phyloP scores from a whole-genome alignment of 139 green algal species.

The Deuterostichococcus epilithicus region DNA sequence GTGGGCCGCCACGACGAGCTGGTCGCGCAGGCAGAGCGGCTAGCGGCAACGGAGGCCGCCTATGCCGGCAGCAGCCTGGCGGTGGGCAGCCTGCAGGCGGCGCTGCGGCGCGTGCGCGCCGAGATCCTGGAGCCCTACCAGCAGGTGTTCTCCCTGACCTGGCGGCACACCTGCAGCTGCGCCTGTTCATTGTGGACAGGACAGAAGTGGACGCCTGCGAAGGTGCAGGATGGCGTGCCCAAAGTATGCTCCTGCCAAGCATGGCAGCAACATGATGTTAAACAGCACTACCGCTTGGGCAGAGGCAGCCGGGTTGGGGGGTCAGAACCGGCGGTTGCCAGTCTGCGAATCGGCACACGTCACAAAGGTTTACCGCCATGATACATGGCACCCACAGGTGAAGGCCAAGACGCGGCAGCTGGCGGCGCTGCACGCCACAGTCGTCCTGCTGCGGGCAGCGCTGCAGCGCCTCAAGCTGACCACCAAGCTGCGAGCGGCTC shows the following conservation, averaged over 20 bases:
- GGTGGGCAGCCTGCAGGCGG: constrained; percentile 57
- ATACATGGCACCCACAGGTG: not conserved
- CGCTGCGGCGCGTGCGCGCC: constrained; percentile 52
- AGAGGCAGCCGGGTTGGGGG: too few relatives aligned
- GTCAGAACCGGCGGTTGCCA: too few relatives aligned
- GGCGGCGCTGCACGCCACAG: constrained; percentile 41
- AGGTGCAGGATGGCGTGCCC: too few relatives aligned
- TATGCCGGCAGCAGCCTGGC: constrained; percentile 55
- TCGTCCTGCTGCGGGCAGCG: constrained; percentile 65
- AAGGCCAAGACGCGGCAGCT: constrained; percentile 33
- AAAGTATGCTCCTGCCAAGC: too few relatives aligned
- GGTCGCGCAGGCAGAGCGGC: constrained; percentile 21
- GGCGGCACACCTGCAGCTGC: too few relatives aligned
- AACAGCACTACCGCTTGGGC: too few relatives aligned
- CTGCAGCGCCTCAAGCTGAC: constrained; percentile 65
- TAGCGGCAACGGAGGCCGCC: constrained; percentile 52
- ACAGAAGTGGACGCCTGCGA: too few relatives aligned
- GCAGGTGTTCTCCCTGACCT: constrained; percentile 23
- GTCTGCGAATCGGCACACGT: too few relatives aligned
- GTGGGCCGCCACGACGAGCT: constrained; percentile 47
- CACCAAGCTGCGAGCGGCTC: constrained; percentile 26
- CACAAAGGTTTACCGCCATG: too few relatives aligned
- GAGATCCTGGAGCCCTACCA: constrained; percentile 64
- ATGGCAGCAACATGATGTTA: too few relatives aligned
- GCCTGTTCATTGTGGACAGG: too few relatives aligned